Base-by-base conservation (phyloP, 768 basidiomycete genomes). In the Panaeolus cyanescens region DNA sequence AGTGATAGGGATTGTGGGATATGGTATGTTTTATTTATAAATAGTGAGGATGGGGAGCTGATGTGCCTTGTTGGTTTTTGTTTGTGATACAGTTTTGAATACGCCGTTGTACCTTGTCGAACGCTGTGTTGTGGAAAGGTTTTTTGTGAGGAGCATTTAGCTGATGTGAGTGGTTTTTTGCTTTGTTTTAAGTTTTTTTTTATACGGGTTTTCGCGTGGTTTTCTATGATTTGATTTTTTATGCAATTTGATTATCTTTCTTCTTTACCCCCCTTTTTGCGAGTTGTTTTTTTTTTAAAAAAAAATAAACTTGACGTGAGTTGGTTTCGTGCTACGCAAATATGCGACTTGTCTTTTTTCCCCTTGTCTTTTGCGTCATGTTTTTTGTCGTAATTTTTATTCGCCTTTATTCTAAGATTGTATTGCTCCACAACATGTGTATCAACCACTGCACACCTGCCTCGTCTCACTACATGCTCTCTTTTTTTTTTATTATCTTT, bases 71-170 rank as follows among this genome's bases (percentile, higher is more conserved):
- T 15, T 45, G 10, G 33, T 40, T 15, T 37, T 15, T 53, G 13
- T 37, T 37, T 12, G 32, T 28, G 39, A 45, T 45, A 32, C 39
- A 72, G 71, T 56, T 75, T 75, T 58, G 74, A 75, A 64, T 72
- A 71, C 56, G 72, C 74, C 0, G 70, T 72, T 22, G 61, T 64
- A 32, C 74, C 74, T 1, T 68, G 68, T 34, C 64, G 73, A 34
- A 74, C 73, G 20, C 56, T 72, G 8, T 75, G 74, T 55, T 75
- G 74, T 55, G 72, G 73, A 3, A 72, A 68, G 61, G 67, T 75
- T 6, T 74, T 73, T 54, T 75, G 74, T 62, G 64, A 56, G 1
- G 73, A 75, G 34, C 73, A 75, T 63, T 62, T 75, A 13, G 66
- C 67, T 10, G 72, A 73, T 54, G 74, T 75, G 61, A 42, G 74